These are phyloP conservation scores for Penicillium argentinense DNA, from an alignment of 495 filamentous ascomycete species.

Conservation along the genomic window DNA sequence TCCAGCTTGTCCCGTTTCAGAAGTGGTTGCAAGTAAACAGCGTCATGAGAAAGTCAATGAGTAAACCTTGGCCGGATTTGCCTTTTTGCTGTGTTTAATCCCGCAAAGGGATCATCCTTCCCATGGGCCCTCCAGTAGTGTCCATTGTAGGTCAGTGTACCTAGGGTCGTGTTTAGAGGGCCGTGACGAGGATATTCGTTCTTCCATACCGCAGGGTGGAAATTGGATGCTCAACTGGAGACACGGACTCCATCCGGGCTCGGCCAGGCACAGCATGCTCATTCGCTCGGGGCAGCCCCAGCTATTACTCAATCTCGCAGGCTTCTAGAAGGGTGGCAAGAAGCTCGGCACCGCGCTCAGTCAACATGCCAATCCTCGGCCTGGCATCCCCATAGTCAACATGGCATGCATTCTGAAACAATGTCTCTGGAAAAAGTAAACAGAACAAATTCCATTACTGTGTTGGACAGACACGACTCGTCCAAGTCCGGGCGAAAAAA, in stretches of 20 bases:
- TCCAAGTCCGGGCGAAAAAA: too few species aligned
- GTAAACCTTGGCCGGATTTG: too few species aligned
- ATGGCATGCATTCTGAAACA: conserved; percentile 8
- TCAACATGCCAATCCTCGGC: conserved; percentile 14
- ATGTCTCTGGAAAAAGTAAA: neutral
- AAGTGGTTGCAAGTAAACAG: neutral
- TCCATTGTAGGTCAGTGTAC: too few species aligned
- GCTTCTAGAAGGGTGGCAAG: conserved; percentile 33
- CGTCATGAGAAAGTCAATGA: neutral
- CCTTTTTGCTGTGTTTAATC: too few species aligned
- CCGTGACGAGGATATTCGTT: neutral
- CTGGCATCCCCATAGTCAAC: neutral
- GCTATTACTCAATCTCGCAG: conserved; percentile 19
- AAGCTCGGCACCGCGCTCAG: conserved; percentile 12
- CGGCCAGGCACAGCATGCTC: conserved; percentile 18
- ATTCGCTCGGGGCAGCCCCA: conserved; percentile 20
- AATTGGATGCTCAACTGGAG: conserved; percentile 9
- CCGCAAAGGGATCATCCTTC: too few species aligned
- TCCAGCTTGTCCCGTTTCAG: neutral
- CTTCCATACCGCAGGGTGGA: neutral
- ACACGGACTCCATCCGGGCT: conserved; percentile 15
- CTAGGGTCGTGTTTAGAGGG: neutral
- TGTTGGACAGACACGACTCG: too few species aligned
- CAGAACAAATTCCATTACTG: neutral
- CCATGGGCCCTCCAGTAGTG: too few species aligned